Evolutionary conservation across 306 rosid genomes (phyloP).

Genomic region (Cicer pinnatifidum): DNA sequence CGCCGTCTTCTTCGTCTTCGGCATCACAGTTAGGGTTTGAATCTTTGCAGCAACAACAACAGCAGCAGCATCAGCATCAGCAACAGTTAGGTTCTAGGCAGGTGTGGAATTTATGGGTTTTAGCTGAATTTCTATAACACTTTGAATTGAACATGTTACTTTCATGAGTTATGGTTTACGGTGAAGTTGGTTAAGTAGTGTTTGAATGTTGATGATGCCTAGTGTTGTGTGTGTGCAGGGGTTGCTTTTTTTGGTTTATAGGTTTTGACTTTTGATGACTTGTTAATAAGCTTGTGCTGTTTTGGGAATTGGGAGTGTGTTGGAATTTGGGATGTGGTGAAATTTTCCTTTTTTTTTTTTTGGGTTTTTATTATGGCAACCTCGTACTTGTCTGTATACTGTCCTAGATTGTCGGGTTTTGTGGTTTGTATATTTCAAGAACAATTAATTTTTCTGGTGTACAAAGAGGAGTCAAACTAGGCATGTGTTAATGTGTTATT

Average conservation of each 20-base stretch:
- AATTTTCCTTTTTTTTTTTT: slow-evolving; percentile 20
- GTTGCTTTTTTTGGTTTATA: slow-evolving; percentile 1
- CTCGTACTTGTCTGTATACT: slow-evolving; percentile 42
- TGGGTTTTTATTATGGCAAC: slow-evolving; percentile 38
- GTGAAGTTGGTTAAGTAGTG: neutral
- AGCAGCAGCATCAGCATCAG: slow-evolving; percentile 69
- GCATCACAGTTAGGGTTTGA: slow-evolving; percentile 92
- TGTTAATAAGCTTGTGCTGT: slow-evolving; percentile 30
- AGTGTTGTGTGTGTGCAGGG: slow-evolving; percentile 33
- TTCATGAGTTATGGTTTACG: slow-evolving; percentile 19
- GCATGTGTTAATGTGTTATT: slow-evolving; percentile 38
- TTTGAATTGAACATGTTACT: slow-evolving; percentile 43
- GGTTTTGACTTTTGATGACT: slow-evolving; percentile 43
- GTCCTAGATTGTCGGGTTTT: slow-evolving; percentile 46
- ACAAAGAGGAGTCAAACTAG: slow-evolving; percentile 50
- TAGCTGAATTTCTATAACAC: slow-evolving; percentile 41
- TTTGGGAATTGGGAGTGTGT: slow-evolving; percentile 43
- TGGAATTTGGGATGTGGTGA: slow-evolving; percentile 45
- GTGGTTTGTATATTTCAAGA: slow-evolving; percentile 36
- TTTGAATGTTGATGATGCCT: slow-evolving; percentile 4
- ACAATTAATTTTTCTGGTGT: slow-evolving; percentile 34
- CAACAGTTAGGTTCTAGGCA: slow-evolving; percentile 80
- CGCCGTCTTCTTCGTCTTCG: slow-evolving; percentile 92
- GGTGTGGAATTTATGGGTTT: slow-evolving; percentile 59
- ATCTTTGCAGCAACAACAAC: slow-evolving; percentile 71